A percentile compares a stretch with the other conserved stretches of the same genome.
Conservation (phyloP, 164 flowering plant genomes). For the Magnolia kwangsiensis region DNA sequence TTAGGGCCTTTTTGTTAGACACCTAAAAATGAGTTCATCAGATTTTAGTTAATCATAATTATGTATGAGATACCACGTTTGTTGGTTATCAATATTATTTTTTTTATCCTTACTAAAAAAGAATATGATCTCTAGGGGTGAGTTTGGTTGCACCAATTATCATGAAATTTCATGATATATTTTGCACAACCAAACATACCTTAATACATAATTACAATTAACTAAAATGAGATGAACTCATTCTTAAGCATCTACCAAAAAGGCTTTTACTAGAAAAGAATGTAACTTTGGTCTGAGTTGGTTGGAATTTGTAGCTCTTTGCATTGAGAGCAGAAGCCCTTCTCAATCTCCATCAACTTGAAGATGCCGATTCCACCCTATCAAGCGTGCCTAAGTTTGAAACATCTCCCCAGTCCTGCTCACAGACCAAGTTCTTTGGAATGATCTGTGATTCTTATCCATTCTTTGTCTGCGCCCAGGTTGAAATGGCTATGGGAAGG, state of each 20-base stretch:
- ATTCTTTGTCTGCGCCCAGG: slow-evolving; percentile 49
- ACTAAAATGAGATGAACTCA: no score
- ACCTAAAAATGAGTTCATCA: no score
- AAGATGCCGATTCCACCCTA: slow-evolving; percentile 52
- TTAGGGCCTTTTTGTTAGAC: no score
- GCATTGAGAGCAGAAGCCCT: slow-evolving; percentile 80
- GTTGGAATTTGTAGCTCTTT: slow-evolving; percentile 50
- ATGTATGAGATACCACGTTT: no score
- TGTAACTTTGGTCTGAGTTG: slow-evolving; percentile 11
- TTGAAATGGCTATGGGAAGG: slow-evolving; percentile 82
- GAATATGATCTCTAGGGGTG: no score
- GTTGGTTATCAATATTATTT: no score
- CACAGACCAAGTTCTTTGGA: slow-evolving; percentile 50
- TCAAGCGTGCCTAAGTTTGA: slow-evolving; percentile 42
- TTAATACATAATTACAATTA: no score
- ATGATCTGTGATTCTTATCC: slow-evolving; percentile 58
- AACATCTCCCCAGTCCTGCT: slow-evolving; percentile 26
- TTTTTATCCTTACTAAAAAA: slow-evolving; percentile 8
- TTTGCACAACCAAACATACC: no score
- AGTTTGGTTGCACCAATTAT: no score
- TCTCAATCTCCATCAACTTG: slow-evolving; percentile 71
- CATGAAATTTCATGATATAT: no score
- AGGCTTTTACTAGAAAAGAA: not conserved
- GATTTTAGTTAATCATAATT: no score
- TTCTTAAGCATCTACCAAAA: no score